phyloP scores from a whole-genome alignment of 495 filamentous ascomycete genomes.

The Aspergillus cristatus region DNA sequence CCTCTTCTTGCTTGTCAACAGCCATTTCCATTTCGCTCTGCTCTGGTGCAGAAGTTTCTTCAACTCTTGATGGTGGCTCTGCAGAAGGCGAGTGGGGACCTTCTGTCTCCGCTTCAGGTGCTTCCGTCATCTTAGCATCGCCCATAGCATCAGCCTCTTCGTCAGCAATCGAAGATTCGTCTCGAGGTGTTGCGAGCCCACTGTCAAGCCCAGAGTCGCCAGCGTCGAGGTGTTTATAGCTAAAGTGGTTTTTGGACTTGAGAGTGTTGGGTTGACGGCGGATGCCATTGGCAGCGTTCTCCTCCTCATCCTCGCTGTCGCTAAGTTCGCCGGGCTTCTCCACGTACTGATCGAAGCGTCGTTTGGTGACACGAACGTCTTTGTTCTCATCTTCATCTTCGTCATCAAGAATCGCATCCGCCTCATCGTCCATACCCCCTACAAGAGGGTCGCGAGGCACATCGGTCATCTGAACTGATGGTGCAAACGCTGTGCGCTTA shows the following conservation, averaged over 20 bases:
- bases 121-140: conserved; percentile 44
- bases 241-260: conserved; percentile 58
- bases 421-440: conserved; percentile 67
- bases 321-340: conserved; percentile 66
- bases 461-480: conserved; percentile 90
- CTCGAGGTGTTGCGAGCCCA: conserved; percentile 45
- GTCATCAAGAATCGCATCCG: conserved; percentile 82
- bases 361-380: conserved; percentile 74
- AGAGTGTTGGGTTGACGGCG: conserved; percentile 49
- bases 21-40: conserved; percentile 26
- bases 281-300: conserved; percentile 64
- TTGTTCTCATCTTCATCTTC: conserved; percentile 84
- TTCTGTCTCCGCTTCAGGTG: conserved; percentile 31
- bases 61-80: conserved; percentile 20
- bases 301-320: conserved; percentile 85
- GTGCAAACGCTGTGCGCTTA: conserved; percentile 74
- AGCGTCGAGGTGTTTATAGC: conserved; percentile 56
- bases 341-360: conserved; percentile 71
- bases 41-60: conserved; percentile 28
- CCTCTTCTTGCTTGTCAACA: conserved; percentile 32
- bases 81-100: conserved; percentile 13
- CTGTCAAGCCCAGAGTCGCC: conserved; percentile 59
- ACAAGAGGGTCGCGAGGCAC: conserved; percentile 68
- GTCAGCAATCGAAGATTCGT: conserved; percentile 41
- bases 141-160: conserved; percentile 37